A percentile compares a stretch with the other conserved stretches of the same genome.
Conservation (phyloP, 768 basidiomycete genomes). For the Vishniacozyma victoriae region DNA sequence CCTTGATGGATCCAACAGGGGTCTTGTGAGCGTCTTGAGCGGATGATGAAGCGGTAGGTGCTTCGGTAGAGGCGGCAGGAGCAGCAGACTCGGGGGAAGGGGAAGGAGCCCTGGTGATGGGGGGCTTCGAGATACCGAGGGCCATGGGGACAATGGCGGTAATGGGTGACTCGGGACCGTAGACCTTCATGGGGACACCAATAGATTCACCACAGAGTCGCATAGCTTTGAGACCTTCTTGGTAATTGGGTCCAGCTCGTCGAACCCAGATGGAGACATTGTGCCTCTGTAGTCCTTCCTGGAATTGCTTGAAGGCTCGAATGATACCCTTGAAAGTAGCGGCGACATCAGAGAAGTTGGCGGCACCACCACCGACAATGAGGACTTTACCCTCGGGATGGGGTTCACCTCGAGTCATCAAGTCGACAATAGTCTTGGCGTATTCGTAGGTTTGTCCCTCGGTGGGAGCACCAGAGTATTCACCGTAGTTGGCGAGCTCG, state of each 20-base stretch:
- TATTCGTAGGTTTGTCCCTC: constrained; percentile 99
- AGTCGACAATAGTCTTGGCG: constrained; percentile 96
- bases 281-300: constrained; percentile 72
- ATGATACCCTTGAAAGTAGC: constrained; percentile 99
- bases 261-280: constrained; percentile 93
- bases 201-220: constrained; percentile 89
- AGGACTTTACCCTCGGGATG: constrained; percentile 85
- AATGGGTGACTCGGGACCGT: constrained; percentile 96
- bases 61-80: constrained; percentile 48
- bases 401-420: constrained; percentile 84
- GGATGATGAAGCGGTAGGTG: constrained; percentile 27
- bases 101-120: constrained; percentile 52
- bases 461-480: constrained; percentile 96
- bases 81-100: constrained; percentile 49
- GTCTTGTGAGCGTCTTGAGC: constrained; percentile 12
- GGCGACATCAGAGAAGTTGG: constrained; percentile 99
- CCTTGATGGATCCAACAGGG: constrained; percentile 63
- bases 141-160: constrained; percentile 98
- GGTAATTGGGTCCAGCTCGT: constrained; percentile 98
- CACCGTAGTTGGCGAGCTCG: constrained; percentile 98
- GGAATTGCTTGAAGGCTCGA: constrained; percentile 88
- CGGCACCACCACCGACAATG: constrained; percentile 96
- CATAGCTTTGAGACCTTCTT: constrained; percentile 98
- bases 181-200: constrained; percentile 93
- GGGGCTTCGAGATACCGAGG: constrained; percentile 64